A percentile compares a stretch with the other conserved stretches of the same genome.
These are phyloP conservation scores for Cyamopsis tetragonoloba DNA, from an alignment of 306 rosid genomes.

Conservation along the genomic window DNA sequence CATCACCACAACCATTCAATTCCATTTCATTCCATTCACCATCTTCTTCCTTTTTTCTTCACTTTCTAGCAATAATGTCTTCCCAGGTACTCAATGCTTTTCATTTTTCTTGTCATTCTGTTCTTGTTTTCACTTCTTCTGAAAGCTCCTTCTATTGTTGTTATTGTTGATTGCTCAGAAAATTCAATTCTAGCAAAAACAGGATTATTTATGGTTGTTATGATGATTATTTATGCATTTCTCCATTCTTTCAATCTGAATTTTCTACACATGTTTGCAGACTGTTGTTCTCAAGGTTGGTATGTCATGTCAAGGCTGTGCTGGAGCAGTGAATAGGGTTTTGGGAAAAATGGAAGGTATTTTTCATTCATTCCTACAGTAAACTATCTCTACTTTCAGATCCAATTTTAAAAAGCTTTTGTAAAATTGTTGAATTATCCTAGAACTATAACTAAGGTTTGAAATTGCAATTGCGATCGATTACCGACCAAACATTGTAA, in stretches of 20 bases:
- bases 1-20: background rate
- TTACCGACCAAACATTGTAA: too few relatives aligned
- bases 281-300: conserved; percentile 86
- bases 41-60: background rate
- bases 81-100: conserved; percentile 26
- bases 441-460: too few relatives aligned
- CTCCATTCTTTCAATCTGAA: background rate
- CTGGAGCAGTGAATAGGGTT: conserved; percentile 90
- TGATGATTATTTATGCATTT: background rate
- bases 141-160: too few relatives aligned
- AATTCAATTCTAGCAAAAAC: background rate
- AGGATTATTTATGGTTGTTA: background rate
- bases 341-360: conserved; percentile 87
- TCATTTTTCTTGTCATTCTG: background rate
- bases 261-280: conserved; percentile 40
- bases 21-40: background rate
- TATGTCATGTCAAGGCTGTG: conserved; percentile 91
- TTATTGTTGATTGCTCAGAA: background rate
- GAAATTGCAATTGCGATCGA: too few relatives aligned
- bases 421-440: too few relatives aligned
- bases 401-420: background rate
- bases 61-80: conserved; percentile 26
- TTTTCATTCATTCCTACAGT: background rate
- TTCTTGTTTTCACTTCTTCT: background rate
- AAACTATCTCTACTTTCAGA: background rate